Conservation (phyloP, 352 stramenopile genomes). For the Phytophthora rubi region DNA sequence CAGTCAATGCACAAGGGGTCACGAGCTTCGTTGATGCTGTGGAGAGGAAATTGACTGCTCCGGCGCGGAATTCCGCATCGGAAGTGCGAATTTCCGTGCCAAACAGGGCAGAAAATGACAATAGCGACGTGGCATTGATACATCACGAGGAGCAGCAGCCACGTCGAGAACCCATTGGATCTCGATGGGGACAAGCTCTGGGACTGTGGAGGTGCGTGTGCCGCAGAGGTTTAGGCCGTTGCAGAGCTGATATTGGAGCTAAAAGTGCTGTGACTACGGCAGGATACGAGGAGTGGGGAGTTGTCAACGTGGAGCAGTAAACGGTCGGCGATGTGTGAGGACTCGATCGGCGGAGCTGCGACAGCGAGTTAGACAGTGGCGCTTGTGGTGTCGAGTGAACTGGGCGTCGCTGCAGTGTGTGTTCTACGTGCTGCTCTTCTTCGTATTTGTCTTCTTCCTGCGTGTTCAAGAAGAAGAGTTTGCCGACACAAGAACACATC, state of each 20-base stretch:
- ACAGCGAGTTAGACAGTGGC: slow-evolving; percentile 39
- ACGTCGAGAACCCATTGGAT: slow-evolving; percentile 1
- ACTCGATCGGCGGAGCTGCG: slow-evolving; percentile 10
- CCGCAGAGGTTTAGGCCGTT: background rate
- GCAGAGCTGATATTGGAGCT: background rate
- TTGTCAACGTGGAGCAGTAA: slow-evolving; percentile 13
- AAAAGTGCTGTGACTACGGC: slow-evolving; percentile 4
- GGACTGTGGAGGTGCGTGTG: slow-evolving; percentile 17
- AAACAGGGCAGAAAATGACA: slow-evolving; percentile 7
- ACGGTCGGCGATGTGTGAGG: slow-evolving; percentile 5
- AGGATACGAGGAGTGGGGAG: slow-evolving; percentile 12
- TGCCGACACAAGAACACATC: slow-evolving; percentile 27
- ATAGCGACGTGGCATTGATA: slow-evolving; percentile 10
- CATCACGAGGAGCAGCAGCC: slow-evolving; percentile 4
- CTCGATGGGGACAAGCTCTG: slow-evolving; percentile 17
- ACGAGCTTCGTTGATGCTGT: slow-evolving; percentile 14
- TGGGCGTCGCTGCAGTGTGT: slow-evolving; percentile 61
- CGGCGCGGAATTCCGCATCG: slow-evolving; percentile 4
- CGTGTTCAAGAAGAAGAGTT: slow-evolving; percentile 69
- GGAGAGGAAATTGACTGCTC: slow-evolving; percentile 20
- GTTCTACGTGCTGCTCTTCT: slow-evolving; percentile 70
- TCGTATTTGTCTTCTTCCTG: slow-evolving; percentile 67
- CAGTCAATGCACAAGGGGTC: background rate
- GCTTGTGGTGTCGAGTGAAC: slow-evolving; percentile 62
- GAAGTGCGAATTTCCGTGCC: slow-evolving; percentile 18